A percentile compares a stretch with the other conserved stretches of the same genome.
phyloP scores from a whole-genome alignment of 2,329 filamentous ascomycete genomes.

The Botryotinia globosa region DNA sequence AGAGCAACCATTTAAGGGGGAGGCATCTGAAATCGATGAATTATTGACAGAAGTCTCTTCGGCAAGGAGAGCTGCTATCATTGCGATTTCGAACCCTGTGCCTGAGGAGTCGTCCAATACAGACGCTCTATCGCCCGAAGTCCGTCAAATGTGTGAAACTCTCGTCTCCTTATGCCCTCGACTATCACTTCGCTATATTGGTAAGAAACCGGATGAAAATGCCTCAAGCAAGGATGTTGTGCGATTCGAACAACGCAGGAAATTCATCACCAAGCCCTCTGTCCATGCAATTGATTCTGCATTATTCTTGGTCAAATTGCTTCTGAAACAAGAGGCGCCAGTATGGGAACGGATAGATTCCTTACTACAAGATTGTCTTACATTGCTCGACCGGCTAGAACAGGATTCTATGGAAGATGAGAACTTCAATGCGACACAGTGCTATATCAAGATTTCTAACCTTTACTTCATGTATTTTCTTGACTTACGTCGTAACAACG shows the following conservation, averaged over 20 bases:
- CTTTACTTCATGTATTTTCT: conserved; percentile 66
- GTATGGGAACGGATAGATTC: conserved; percentile 57
- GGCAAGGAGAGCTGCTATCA: conserved; percentile 54
- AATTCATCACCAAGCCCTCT: conserved; percentile 47
- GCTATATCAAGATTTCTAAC: conserved; percentile 66
- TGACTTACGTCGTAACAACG: conserved; percentile 47
- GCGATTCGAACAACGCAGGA: conserved; percentile 60
- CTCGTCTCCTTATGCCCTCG: conserved; percentile 59
- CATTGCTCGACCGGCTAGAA: conserved; percentile 53
- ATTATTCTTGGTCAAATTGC: conserved; percentile 53
- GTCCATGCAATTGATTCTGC: conserved; percentile 59
- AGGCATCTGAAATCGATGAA: conserved; percentile 58
- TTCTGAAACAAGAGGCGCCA: conserved; percentile 48
- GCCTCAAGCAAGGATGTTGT: conserved; percentile 55
- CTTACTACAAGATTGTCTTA: conserved; percentile 54
- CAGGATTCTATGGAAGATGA: conserved; percentile 29
- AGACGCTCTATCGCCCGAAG: conserved; percentile 24
- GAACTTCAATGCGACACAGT: conserved; percentile 42
- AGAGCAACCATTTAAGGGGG: conserved; percentile 59
- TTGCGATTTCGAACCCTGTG: conserved; percentile 9
- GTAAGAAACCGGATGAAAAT: conserved; percentile 52
- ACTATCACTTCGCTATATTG: conserved; percentile 60
- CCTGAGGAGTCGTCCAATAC: conserved; percentile 5
- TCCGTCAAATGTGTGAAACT: conserved; percentile 48
- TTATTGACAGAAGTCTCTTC: conserved; percentile 55